Percentiles rank a stretch among this genome's conserved stretches.
phyloP scores from a whole-genome alignment of 2,329 filamentous ascomycete genomes.

The Fusarium mundagurra region DNA sequence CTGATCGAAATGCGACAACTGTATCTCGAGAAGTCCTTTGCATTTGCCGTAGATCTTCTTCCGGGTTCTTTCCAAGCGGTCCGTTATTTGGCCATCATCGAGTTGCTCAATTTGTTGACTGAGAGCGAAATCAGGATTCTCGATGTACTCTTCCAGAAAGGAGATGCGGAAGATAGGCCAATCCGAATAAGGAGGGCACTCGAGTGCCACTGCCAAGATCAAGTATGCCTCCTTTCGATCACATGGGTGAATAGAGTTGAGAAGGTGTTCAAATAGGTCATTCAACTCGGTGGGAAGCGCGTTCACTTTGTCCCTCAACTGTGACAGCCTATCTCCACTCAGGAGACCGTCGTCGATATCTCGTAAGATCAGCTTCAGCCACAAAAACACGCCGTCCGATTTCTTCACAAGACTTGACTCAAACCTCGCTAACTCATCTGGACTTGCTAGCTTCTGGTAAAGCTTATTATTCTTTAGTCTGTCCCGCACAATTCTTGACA shows the following conservation, averaged over 20 bases:
- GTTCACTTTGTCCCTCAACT: accelerated
- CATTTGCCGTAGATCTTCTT: neutral
- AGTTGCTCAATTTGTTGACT: accelerated
- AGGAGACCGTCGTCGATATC: neutral
- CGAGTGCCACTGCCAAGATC: neutral
- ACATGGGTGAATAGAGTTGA: accelerated
- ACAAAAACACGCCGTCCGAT: neutral
- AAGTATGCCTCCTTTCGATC: neutral
- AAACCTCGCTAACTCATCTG: accelerated
- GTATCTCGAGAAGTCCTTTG: neutral
- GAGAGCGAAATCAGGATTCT: accelerated
- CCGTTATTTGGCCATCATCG: accelerated
- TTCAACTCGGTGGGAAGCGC: neutral
- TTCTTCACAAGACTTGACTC: accelerated
- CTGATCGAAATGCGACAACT: accelerated
- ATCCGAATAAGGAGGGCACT: neutral
- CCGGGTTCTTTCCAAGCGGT: accelerated
- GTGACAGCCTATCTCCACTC: neutral
- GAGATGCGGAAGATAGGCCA: neutral
- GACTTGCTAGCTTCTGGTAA: accelerated
- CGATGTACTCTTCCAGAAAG: neutral
- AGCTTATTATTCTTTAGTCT: accelerated
- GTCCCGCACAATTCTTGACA: neutral
- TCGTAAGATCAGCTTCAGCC: neutral
- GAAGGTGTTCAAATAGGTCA: neutral